These are phyloP conservation scores for Laguncularia racemosa DNA, from an alignment of 345 rosid species.

Conservation along the genomic window DNA sequence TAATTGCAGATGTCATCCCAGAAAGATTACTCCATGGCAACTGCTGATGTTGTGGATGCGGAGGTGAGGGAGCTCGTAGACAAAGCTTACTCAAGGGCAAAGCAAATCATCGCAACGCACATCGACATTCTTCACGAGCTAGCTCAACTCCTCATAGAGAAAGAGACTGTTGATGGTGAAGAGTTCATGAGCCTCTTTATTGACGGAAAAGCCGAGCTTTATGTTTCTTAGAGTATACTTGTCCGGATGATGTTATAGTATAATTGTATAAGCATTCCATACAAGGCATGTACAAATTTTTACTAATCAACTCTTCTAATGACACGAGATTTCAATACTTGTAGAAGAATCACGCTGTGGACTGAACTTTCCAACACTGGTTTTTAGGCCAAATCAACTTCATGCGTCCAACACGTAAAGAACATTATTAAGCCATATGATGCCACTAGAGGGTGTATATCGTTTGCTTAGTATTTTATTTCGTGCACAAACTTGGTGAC, in stretches of 20 bases:
- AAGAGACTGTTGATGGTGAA: constrained; percentile 95
- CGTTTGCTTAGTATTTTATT: too few species aligned
- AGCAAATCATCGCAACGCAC: constrained; percentile 59
- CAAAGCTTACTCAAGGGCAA: constrained; percentile 68
- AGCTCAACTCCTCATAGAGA: constrained; percentile 85
- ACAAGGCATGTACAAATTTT: constrained; percentile 19
- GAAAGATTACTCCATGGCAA: constrained; percentile 98
- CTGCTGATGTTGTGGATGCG: constrained; percentile 85
- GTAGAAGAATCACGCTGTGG: too few species aligned
- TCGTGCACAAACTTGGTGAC: too few species aligned
- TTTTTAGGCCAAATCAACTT: too few species aligned
- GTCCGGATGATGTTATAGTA: background rate
- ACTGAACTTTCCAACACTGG: too few species aligned
- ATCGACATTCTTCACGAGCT: constrained; percentile 75
- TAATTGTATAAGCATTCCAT: constrained; percentile 12
- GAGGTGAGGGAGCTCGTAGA: constrained; percentile 91
- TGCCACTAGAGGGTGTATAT: too few species aligned
- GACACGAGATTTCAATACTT: too few species aligned
- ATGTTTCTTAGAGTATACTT: constrained; percentile 27
- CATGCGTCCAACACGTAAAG: too few species aligned
- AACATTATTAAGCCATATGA: too few species aligned
- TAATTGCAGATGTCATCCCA: constrained; percentile 74
- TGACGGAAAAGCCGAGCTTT: constrained; percentile 91
- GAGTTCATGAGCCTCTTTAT: constrained; percentile 99
- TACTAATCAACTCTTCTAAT: too few species aligned